phyloP scores from a whole-genome alignment of 495 filamentous ascomycete genomes.

The Hypoxylon cercidicola region DNA sequence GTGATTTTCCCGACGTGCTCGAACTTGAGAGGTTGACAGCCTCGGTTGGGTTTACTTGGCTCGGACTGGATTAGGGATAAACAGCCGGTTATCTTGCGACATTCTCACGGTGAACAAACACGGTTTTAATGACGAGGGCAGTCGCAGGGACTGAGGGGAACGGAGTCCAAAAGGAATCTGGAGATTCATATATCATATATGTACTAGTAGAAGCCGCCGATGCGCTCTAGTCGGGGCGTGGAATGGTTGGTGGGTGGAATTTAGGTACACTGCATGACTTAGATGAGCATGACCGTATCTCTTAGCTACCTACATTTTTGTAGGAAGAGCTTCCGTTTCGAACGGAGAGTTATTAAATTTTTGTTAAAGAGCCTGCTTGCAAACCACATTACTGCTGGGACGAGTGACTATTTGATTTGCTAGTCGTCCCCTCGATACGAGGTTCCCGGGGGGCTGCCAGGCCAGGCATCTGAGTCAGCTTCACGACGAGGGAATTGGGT shows the following conservation, averaged over 20 bases:
- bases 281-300: slow-evolving; percentile 7
- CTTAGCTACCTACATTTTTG: slow-evolving; percentile 1
- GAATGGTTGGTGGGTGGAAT: slow-evolving; percentile 21
- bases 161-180: slow-evolving; percentile 33
- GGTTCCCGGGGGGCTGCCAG: no score
- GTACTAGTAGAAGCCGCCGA: slow-evolving; percentile 34
- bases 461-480: no score
- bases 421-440: no score
- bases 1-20: slow-evolving; percentile 9
- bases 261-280: slow-evolving; percentile 35
- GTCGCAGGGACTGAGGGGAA: slow-evolving; percentile 16
- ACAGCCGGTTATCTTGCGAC: slow-evolving; percentile 15
- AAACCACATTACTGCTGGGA: background rate
- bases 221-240: slow-evolving; percentile 11
- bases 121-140: background rate
- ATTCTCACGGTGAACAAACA: background rate
- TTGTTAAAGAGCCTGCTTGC: slow-evolving; percentile 15
- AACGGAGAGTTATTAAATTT: slow-evolving; percentile 16
- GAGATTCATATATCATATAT: slow-evolving; percentile 38
- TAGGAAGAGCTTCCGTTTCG: background rate
- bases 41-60: slow-evolving; percentile 11
- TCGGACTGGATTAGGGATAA: slow-evolving; percentile 25
- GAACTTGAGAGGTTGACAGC: slow-evolving; percentile 4
- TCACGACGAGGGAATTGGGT: no score
- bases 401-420: no score